Evolutionary conservation across 2,329 filamentous ascomycete genomes (phyloP).

Genomic region (Sporothrix dimorphospora): DNA sequence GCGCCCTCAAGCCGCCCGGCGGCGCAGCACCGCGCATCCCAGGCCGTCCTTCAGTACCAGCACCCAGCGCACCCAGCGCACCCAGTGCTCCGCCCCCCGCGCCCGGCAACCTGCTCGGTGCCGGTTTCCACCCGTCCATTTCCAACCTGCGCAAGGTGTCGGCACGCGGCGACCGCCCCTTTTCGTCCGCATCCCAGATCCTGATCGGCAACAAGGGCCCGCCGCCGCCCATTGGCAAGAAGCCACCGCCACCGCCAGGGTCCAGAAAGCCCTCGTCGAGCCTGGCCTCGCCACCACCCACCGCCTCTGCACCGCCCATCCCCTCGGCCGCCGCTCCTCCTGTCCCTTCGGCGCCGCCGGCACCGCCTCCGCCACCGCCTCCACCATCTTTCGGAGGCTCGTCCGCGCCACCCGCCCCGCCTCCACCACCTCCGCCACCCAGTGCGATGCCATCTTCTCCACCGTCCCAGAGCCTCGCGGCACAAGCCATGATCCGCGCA

Average conservation of each 20-base stretch:
- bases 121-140: conserved; percentile 55
- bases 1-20: conserved; percentile 63
- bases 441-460: conserved; percentile 39
- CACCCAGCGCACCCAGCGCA: conserved; percentile 42
- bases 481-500: conserved; percentile 47
- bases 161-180: conserved; percentile 56
- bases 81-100: neutral
- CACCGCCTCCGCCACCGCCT: conserved; percentile 41
- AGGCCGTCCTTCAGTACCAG: conserved; percentile 54
- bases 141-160: conserved; percentile 62
- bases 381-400: conserved; percentile 40
- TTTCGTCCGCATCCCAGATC: conserved; percentile 61
- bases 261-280: conserved; percentile 59
- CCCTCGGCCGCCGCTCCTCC: conserved; percentile 42
- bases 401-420: conserved; percentile 42
- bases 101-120: conserved; percentile 15
- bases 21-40: conserved; percentile 63
- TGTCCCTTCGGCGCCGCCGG: conserved; percentile 49
- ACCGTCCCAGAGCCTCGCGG: conserved; percentile 43
- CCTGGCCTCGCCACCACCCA: conserved; percentile 18
- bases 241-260: conserved; percentile 65
- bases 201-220: conserved; percentile 61
- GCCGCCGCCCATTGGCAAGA: conserved; percentile 78
- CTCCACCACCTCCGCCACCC: conserved; percentile 44
- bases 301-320: conserved; percentile 42